phyloP scores from a whole-genome alignment of 2,329 filamentous ascomycete species.

The Claviceps spartinae region DNA sequence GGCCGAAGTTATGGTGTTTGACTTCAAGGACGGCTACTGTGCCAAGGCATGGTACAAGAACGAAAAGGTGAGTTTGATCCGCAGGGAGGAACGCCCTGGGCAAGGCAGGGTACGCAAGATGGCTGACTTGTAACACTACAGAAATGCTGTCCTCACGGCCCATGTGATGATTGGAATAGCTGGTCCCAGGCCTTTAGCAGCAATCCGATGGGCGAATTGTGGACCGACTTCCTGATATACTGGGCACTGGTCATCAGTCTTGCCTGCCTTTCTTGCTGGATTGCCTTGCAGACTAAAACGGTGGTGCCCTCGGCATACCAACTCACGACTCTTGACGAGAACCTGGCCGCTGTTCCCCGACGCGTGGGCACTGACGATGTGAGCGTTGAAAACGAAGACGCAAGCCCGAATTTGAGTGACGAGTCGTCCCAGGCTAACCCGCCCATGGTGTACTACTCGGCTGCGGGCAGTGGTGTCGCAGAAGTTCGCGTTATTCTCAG shows the following conservation, averaged over 20 bases:
- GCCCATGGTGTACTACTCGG: slow-evolving; percentile 89
- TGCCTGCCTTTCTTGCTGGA: slow-evolving; percentile 56
- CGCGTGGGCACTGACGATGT: slow-evolving; percentile 28
- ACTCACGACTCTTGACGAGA: slow-evolving; percentile 82
- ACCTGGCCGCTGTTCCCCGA: slow-evolving; percentile 53
- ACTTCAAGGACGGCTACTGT: slow-evolving; percentile 86
- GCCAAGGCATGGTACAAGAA: slow-evolving; percentile 54
- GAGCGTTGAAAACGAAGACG: slow-evolving; percentile 31
- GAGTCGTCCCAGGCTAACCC: slow-evolving; percentile 27
- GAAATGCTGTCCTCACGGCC: slow-evolving; percentile 42
- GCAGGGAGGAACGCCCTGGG: not conserved
- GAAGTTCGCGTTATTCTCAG: slow-evolving; percentile 97
- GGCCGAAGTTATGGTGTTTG: slow-evolving; percentile 72
- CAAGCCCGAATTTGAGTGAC: slow-evolving; percentile 28
- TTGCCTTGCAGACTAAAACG: slow-evolving; percentile 86
- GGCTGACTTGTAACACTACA: slow-evolving; percentile 10
- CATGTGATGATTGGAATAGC: slow-evolving; percentile 41
- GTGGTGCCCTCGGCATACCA: slow-evolving; percentile 81
- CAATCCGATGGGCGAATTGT: slow-evolving; percentile 33
- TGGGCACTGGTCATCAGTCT: slow-evolving; percentile 57
- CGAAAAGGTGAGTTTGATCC: slow-evolving; percentile 38
- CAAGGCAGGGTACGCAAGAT: not conserved
- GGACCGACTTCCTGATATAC: slow-evolving; percentile 69
- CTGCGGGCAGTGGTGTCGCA: slow-evolving; percentile 88
- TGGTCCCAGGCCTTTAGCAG: slow-evolving; percentile 39